Evolutionary conservation across 1,284 basidiomycete genomes (phyloP), one percentile per base, ranked within the genome.

Genomic region (Fomitopsis pinicola): DNA sequence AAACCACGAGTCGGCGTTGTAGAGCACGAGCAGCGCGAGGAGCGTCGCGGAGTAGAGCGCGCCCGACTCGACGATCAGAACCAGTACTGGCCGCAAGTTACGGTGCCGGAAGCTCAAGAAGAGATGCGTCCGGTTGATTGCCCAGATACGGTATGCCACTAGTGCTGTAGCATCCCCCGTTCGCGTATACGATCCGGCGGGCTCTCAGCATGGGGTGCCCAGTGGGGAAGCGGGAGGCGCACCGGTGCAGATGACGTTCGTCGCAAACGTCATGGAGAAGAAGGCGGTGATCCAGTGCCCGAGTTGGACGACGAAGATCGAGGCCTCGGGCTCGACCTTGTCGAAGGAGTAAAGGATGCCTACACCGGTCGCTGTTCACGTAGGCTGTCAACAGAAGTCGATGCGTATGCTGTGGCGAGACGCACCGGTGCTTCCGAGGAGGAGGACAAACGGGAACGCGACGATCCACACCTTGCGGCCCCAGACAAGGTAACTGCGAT

Each of bases 41-140:
- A 77, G 68, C 9, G 75, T 73, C 22, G 66, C 68, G 2, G 75
- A 77, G 65, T 78, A 78, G 33, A 77, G 69, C 15, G 74, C 73
- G 48, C 77, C 77, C 17, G 76, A 77, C 62, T 78, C 78, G 60
- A 80, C 68, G 46, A 79, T 71, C 45, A 78, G 69, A 45, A 75
- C 62, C 59, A 76, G 71, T 36, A 76, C 64, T 0, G 76, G 74
- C 19, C 65, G 65, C 45, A 76, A 63, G 54, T 65, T 56, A 36
- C 45, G 59, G 26, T 63, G 63, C 7, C 59, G 30, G 30, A 33
- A 33, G 30, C 30, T 42, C 54, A 66, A 67, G 9, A 58, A 59
- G 15, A 61, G 44, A 42, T 58, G 46, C 53, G 64, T 55, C 17
- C 70, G 67, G 42, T 75, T 73, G 61, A 74, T 69, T 38, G 63